These are phyloP conservation scores for Glonium stellatum DNA, from an alignment of 495 filamentous ascomycete genomes.

Conservation along the genomic window DNA sequence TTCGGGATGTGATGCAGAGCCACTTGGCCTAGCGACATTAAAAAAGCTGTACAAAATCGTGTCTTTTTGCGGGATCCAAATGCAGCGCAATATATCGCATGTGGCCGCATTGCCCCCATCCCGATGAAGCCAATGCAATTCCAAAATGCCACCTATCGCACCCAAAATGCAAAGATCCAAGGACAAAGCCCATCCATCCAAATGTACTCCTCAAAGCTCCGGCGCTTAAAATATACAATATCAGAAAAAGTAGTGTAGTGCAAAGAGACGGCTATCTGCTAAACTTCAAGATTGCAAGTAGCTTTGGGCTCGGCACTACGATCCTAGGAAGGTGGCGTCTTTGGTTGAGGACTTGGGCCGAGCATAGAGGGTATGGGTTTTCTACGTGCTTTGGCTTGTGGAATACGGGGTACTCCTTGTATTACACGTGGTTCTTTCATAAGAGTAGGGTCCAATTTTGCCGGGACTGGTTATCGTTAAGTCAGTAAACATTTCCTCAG, in stretches of 20 bases:
- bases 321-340: conserved; percentile 19
- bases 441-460: conserved; percentile 73
- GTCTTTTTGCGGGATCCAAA: background rate
- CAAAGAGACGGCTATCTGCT: background rate
- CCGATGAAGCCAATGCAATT: background rate
- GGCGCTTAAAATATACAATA: conserved; percentile 2
- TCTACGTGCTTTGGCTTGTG: conserved; percentile 33
- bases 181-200: background rate
- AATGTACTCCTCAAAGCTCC: conserved; percentile 4
- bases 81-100: background rate
- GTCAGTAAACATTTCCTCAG: conserved; percentile 4
- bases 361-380: conserved; percentile 39
- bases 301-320: background rate
- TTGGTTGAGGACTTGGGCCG: conserved; percentile 20
- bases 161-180: background rate
- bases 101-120: background rate
- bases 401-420: conserved; percentile 39
- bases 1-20: background rate
- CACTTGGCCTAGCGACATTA: background rate
- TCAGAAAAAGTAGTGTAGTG: background rate
- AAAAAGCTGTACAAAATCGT: background rate
- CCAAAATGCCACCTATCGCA: background rate
- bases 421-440: conserved; percentile 66
- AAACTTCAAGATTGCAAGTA: background rate
- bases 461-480: conserved; percentile 49